Percentiles rank a stretch among this genome's conserved stretches.
Conservation (phyloP, 1,139 yeast species). For the Yamadazyma atmosphaerica region DNA sequence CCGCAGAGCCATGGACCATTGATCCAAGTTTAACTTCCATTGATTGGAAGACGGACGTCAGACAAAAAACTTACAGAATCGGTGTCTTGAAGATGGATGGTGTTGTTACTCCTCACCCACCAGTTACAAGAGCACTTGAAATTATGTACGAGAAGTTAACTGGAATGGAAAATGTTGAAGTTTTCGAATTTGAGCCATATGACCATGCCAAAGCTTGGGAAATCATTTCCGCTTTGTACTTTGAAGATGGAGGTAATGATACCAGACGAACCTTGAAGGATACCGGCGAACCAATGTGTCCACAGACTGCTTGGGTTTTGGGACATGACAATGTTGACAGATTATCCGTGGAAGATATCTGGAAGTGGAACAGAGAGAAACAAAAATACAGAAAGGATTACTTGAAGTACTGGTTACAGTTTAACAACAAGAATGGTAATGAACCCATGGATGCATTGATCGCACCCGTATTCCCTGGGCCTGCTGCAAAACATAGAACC, state of each 20-base stretch:
- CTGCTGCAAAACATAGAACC: slow-evolving; percentile 1
- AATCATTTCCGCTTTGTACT: slow-evolving; percentile 14
- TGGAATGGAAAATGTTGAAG: slow-evolving; percentile 15
- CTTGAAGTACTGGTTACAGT: slow-evolving; percentile 19
- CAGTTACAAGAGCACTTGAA: slow-evolving; percentile 18
- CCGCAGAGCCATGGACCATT: slow-evolving; percentile 23
- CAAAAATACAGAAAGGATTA: slow-evolving; percentile 22
- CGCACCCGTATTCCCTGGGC: slow-evolving; percentile 59
- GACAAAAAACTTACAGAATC: slow-evolving; percentile 15
- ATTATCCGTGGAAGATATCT: slow-evolving; percentile 15
- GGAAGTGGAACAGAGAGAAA: slow-evolving; percentile 23
- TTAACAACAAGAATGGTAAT: slow-evolving; percentile 32
- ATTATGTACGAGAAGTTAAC: slow-evolving; percentile 16
- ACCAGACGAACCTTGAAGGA: slow-evolving; percentile 14
- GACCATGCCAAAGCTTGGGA: slow-evolving; percentile 6
- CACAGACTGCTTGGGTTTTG: slow-evolving; percentile 20
- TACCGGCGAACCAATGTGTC: slow-evolving; percentile 23
- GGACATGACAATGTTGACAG: slow-evolving; percentile 1
- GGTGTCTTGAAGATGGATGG: slow-evolving; percentile 17
- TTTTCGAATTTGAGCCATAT: slow-evolving; percentile 14
- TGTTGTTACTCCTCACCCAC: slow-evolving; percentile 18
- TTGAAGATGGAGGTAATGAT: slow-evolving; percentile 26
- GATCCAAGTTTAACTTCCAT: slow-evolving; percentile 16
- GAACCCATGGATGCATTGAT: slow-evolving; percentile 56
- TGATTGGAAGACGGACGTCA: slow-evolving; percentile 19